Conservation (phyloP, 495 filamentous ascomycete species). For the Durotheca rogersii region DNA sequence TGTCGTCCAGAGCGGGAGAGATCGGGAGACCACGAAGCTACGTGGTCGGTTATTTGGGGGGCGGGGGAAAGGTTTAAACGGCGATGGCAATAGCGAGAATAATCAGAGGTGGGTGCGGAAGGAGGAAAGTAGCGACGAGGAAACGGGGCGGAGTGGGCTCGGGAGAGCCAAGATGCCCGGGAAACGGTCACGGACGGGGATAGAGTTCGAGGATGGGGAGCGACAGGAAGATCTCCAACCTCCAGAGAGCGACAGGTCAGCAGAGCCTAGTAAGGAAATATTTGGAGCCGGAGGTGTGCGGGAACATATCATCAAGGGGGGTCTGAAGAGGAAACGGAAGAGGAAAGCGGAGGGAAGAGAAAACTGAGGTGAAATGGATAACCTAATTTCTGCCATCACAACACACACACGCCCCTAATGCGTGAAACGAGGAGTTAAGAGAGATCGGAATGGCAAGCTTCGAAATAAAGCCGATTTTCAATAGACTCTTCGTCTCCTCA, state of each 20-base stretch:
- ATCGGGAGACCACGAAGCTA: constrained; percentile 28
- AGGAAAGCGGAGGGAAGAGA: constrained; percentile 47
- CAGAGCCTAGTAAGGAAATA: not conserved
- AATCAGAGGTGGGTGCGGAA: constrained; percentile 24
- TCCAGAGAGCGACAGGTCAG: not conserved
- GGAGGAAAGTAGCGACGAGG: constrained; percentile 58
- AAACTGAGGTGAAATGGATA: constrained; percentile 23
- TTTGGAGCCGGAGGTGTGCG: constrained; percentile 4
- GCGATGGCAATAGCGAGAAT: too few relatives aligned
- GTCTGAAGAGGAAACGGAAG: constrained; percentile 57
- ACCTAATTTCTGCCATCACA: too few relatives aligned
- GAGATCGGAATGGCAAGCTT: too few relatives aligned
- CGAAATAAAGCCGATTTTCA: too few relatives aligned
- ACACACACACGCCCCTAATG: too few relatives aligned
- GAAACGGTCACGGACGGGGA: constrained; percentile 21
- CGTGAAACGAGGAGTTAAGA: too few relatives aligned
- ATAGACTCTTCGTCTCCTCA: too few relatives aligned
- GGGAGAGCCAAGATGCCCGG: constrained; percentile 48
- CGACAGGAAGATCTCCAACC: constrained; percentile 4
- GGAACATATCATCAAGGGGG: constrained; percentile 40
- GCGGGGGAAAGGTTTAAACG: constrained; percentile 6
- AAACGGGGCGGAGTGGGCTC: constrained; percentile 59
- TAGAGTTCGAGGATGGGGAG: constrained; percentile 3
- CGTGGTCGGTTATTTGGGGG: constrained; percentile 37
- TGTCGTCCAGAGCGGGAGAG: constrained; percentile 2